Conservation (phyloP, 257 asterid genomes). For the Lavandula angustifolia region DNA sequence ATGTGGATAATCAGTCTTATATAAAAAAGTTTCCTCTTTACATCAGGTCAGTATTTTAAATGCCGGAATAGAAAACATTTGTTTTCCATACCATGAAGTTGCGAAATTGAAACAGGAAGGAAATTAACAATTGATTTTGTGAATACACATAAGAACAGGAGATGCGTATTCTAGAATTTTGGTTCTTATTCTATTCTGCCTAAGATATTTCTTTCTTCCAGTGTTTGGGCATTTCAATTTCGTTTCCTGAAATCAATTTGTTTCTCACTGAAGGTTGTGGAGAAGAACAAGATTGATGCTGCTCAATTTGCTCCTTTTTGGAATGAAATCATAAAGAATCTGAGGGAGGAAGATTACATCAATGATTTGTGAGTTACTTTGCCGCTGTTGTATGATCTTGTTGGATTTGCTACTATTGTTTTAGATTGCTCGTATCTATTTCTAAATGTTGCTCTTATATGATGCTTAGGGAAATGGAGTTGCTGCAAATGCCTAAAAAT, state of each 20-base stretch:
- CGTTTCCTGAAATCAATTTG: slow-evolving; percentile 24
- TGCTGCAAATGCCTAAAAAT: slow-evolving; percentile 90
- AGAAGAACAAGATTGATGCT: slow-evolving; percentile 72
- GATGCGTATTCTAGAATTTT: slow-evolving; percentile 1
- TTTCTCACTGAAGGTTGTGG: slow-evolving; percentile 51
- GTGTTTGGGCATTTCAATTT: slow-evolving; percentile 26
- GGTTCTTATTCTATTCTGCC: slow-evolving; percentile 1
- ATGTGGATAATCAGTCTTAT: background rate
- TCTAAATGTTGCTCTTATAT: slow-evolving; percentile 29
- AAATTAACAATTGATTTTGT: background rate
- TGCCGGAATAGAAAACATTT: background rate
- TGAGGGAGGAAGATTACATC: slow-evolving; percentile 94
- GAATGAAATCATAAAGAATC: slow-evolving; percentile 85
- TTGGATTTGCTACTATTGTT: slow-evolving; percentile 14
- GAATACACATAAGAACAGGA: background rate
- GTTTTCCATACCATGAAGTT: slow-evolving; percentile 1
- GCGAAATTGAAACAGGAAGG: background rate
- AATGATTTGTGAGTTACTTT: slow-evolving; percentile 64
- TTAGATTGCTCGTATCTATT: slow-evolving; percentile 20
- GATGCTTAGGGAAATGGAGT: slow-evolving; percentile 77
- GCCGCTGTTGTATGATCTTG: slow-evolving; percentile 24
- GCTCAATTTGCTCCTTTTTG: slow-evolving; percentile 93
- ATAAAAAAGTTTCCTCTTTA: background rate
- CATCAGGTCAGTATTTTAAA: slow-evolving; percentile 12
- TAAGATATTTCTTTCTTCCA: slow-evolving; percentile 5